Conservation (phyloP, 805 yeast species). For the Saturnispora hagleri region DNA sequence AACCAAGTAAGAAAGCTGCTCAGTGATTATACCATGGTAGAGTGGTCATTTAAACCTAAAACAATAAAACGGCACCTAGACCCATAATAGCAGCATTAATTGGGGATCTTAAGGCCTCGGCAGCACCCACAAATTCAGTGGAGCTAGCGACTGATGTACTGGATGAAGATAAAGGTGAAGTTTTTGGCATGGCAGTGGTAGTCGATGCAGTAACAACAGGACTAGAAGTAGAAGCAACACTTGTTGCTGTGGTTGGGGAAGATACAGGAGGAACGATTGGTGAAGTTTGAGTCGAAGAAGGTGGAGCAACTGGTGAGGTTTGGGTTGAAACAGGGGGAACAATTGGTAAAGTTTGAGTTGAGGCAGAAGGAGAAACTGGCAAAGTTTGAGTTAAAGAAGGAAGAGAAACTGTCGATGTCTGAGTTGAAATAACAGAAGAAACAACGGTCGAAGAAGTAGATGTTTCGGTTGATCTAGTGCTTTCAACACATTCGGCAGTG, state of each 20-base stretch:
- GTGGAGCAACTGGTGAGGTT: not conserved
- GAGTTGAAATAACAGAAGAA: not conserved
- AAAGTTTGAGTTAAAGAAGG: not conserved
- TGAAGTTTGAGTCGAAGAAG: not conserved
- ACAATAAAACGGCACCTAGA: conserved; percentile 2
- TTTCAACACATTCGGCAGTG: not conserved
- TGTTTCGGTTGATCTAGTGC: not conserved
- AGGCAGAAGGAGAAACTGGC: not conserved
- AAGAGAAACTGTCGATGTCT: not conserved
- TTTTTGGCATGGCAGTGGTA: not conserved
- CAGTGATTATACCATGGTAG: not conserved
- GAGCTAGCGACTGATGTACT: not conserved
- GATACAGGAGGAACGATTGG: not conserved
- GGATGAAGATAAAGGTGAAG: not conserved
- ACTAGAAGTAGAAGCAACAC: not conserved
- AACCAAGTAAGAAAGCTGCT: not conserved
- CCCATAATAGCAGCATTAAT: not conserved
- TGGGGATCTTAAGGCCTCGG: conserved; percentile 1
- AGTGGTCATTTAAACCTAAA: not conserved
- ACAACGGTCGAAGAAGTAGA: not conserved
- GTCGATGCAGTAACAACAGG: not conserved
- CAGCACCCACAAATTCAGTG: conserved; percentile 1
- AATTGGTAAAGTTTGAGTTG: not conserved
- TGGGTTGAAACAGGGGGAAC: not conserved
- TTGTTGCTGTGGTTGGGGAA: not conserved